phyloP scores from a whole-genome alignment of 2,329 filamentous ascomycete species.

The Phaeomoniella chlamydospora region DNA sequence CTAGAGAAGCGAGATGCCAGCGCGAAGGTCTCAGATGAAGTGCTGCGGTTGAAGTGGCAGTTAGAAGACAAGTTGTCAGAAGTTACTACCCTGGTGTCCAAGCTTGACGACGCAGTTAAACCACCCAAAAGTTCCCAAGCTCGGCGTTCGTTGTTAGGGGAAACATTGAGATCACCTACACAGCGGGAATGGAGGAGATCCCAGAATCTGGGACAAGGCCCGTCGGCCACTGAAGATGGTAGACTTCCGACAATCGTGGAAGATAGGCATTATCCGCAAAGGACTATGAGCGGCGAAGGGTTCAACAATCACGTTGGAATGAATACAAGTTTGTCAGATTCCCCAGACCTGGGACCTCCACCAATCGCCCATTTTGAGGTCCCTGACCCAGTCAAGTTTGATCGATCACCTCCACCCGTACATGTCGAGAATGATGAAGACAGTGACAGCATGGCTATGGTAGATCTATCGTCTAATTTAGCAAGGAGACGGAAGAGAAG shows the following conservation, averaged over 20 bases:
- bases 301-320: conserved; percentile 15
- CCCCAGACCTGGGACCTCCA: conserved; percentile 25
- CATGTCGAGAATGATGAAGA: conserved; percentile 8
- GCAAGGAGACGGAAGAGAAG: conserved; percentile 38
- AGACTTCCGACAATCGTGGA: conserved; percentile 45
- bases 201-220: neutral
- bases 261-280: conserved; percentile 41
- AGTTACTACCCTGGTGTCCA: conserved; percentile 36
- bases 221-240: conserved; percentile 14
- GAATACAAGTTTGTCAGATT: conserved; percentile 13
- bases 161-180: conserved; percentile 11
- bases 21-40: conserved; percentile 27
- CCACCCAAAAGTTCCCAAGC: neutral
- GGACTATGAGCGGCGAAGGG: conserved; percentile 34
- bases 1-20: neutral
- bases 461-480: conserved; percentile 27
- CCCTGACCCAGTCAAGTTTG: conserved; percentile 31
- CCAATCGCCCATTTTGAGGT: conserved; percentile 38
- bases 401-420: conserved; percentile 12
- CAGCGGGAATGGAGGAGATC: neutral
- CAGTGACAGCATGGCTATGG: conserved; percentile 19
- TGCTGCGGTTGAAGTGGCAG: conserved; percentile 39
- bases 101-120: conserved; percentile 29
- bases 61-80: conserved; percentile 43
- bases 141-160: conserved; percentile 4